Percentiles rank a stretch among this genome's conserved stretches.
These are phyloP conservation scores for Cystobasidiopsis lactophilus DNA, from an alignment of 768 basidiomycete genomes.

Conservation along the genomic window DNA sequence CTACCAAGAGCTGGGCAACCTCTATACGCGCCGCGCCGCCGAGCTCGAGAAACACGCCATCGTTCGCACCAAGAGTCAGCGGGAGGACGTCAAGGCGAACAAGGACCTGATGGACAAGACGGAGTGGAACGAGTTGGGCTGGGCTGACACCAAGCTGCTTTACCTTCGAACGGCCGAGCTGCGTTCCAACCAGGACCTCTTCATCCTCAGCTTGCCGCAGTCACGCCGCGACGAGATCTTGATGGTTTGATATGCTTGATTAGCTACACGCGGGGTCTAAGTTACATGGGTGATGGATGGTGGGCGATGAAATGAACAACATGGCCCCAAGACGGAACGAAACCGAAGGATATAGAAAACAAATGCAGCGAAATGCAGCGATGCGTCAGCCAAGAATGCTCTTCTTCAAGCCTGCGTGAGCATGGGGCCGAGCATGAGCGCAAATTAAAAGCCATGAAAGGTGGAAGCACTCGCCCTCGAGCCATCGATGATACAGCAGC, in stretches of 20 bases:
- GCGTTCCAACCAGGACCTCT: conserved; percentile 70
- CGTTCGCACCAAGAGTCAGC: conserved; percentile 55
- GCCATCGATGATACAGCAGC: conserved; percentile 88
- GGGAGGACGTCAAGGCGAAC: conserved; percentile 54
- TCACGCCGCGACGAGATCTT: neutral
- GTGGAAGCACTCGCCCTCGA: too few species aligned
- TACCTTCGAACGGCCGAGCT: conserved; percentile 58
- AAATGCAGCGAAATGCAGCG: too few species aligned
- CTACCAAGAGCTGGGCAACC: conserved; percentile 80
- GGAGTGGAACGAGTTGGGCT: conserved; percentile 50
- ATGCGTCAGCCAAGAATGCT: too few species aligned
- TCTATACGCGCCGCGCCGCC: conserved; percentile 45
- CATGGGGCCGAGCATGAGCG: too few species aligned
- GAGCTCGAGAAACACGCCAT: conserved; percentile 47
- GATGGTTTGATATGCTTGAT: too few species aligned
- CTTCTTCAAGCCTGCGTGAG: too few species aligned
- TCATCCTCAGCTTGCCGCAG: conserved; percentile 30
- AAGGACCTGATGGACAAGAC: conserved; percentile 49
- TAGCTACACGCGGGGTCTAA: too few species aligned
- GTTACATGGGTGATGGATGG: too few species aligned
- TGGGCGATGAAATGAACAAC: too few species aligned
- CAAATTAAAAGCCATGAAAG: too few species aligned
- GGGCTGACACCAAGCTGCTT: conserved; percentile 51
- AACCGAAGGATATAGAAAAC: too few species aligned
- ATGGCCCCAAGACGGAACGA: too few species aligned